Evolutionary conservation across 169 alveolate genomes (phyloP).

Genomic region (Cryptosporidium tyzzeri): DNA sequence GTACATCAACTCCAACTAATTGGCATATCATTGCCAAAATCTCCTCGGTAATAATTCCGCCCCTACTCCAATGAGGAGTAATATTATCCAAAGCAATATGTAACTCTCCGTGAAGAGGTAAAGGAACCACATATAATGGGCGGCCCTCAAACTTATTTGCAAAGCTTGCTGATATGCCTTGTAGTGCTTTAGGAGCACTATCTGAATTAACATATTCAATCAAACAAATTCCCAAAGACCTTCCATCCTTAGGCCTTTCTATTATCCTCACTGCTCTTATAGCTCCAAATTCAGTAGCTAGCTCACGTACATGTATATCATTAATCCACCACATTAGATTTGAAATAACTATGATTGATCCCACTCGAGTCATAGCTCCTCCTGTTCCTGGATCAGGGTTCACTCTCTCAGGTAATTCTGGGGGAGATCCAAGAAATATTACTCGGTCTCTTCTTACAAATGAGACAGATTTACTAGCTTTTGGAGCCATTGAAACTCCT

Average conservation of each 20-base stretch:
- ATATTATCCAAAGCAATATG: slow-evolving; percentile 72
- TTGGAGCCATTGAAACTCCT: slow-evolving; percentile 16
- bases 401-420: slow-evolving; percentile 63
- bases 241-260: slow-evolving; percentile 74
- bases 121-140: slow-evolving; percentile 72
- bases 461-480: slow-evolving; percentile 5
- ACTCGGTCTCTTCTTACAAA: slow-evolving; percentile 59
- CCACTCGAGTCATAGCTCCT: slow-evolving; percentile 71
- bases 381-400: slow-evolving; percentile 33
- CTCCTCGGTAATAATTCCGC: slow-evolving; percentile 62
- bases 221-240: slow-evolving; percentile 69
- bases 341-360: slow-evolving; percentile 61
- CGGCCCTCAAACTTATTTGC: slow-evolving; percentile 70
- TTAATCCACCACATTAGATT: slow-evolving; percentile 75
- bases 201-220: slow-evolving; percentile 71
- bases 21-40: slow-evolving; percentile 74
- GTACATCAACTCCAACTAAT: slow-evolving; percentile 68
- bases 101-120: slow-evolving; percentile 70
- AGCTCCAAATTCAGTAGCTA: slow-evolving; percentile 69
- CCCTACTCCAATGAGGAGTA: slow-evolving; percentile 76
- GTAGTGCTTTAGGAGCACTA: slow-evolving; percentile 70
- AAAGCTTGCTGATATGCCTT: slow-evolving; percentile 72
- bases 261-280: slow-evolving; percentile 67
- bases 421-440: slow-evolving; percentile 67
- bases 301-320: slow-evolving; percentile 60